Conservation (phyloP, 1,284 basidiomycete genomes). For the Agroathelia rolfsii region DNA sequence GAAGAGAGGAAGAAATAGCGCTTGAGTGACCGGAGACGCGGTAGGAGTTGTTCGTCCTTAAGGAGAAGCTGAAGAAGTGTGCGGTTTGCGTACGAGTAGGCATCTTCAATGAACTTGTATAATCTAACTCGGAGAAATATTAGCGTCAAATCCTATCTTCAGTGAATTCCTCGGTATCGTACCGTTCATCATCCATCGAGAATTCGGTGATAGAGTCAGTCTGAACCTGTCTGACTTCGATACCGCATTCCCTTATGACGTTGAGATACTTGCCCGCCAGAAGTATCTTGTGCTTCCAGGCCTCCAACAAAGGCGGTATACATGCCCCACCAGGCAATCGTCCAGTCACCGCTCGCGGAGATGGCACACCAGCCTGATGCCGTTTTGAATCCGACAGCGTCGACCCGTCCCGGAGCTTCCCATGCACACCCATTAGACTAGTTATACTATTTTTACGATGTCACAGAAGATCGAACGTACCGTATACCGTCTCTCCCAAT, state of each 20-base stretch:
- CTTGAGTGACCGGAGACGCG: conserved; percentile 82
- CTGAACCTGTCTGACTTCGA: conserved; percentile 54
- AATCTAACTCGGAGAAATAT: conserved; percentile 40
- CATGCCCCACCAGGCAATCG: conserved; percentile 86
- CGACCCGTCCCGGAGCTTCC: conserved; percentile 74
- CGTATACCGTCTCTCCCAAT: conserved; percentile 92
- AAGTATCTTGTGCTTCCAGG: conserved; percentile 91
- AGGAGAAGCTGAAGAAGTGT: conserved; percentile 80
- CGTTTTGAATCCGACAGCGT: conserved; percentile 52
- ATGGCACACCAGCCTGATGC: conserved; percentile 66
- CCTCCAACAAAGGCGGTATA: conserved; percentile 77
- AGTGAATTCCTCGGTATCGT: conserved; percentile 1
- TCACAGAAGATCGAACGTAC: conserved; percentile 38
- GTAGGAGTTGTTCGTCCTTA: conserved; percentile 79
- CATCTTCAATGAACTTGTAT: conserved; percentile 80
- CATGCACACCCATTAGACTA: too few relatives aligned
- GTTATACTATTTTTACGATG: too few relatives aligned
- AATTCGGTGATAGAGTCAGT: conserved; percentile 35
- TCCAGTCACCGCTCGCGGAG: conserved; percentile 54
- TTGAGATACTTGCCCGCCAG: conserved; percentile 94
- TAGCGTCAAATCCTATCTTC: neutral
- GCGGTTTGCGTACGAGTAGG: conserved; percentile 86
- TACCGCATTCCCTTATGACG: conserved; percentile 91
- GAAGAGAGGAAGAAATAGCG: conserved; percentile 96
- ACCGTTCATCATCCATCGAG: conserved; percentile 79